phyloP scores from a whole-genome alignment of 352 stramenopile species.

The Phytophthora chlamydospora region DNA sequence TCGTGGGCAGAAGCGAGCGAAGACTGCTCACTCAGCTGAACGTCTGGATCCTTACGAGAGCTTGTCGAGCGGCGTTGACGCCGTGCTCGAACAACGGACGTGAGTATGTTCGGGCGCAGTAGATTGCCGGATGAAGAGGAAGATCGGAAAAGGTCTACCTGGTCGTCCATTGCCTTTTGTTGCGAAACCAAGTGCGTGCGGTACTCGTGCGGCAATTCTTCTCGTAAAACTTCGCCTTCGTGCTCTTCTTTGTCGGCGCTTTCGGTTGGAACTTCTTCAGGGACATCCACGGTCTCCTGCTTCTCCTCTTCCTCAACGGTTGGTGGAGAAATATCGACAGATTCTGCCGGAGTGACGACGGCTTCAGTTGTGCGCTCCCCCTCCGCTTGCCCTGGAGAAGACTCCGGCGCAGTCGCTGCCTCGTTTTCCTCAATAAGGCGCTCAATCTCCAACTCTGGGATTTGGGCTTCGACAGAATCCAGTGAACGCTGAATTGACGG shows the following conservation, averaged over 20 bases:
- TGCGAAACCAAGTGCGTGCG: slow-evolving; percentile 34
- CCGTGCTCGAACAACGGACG: slow-evolving; percentile 39
- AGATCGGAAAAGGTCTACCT: slow-evolving; percentile 34
- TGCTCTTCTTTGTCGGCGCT: slow-evolving; percentile 2
- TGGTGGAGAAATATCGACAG: background rate
- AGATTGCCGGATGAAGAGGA: slow-evolving; percentile 18
- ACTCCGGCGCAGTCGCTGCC: background rate
- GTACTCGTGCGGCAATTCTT: slow-evolving; percentile 30
- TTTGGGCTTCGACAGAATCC: slow-evolving; percentile 1
- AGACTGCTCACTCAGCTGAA: slow-evolving; percentile 8
- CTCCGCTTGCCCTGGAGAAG: slow-evolving; percentile 24
- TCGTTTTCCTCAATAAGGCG: background rate
- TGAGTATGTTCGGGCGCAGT: slow-evolving; percentile 6
- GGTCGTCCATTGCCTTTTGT: slow-evolving; percentile 35
- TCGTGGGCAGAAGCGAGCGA: background rate
- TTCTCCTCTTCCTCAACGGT: slow-evolving; percentile 8
- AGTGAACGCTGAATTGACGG: background rate
- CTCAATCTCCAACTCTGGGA: slow-evolving; percentile 16
- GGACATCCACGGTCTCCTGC: background rate
- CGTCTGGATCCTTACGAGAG: slow-evolving; percentile 30
- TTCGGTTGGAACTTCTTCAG: background rate
- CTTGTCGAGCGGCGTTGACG: slow-evolving; percentile 38
- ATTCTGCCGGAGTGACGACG: background rate
- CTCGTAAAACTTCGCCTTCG: slow-evolving; percentile 2
- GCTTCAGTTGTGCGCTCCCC: slow-evolving; percentile 31